Conservation (phyloP, 1,284 basidiomycete species). For the Leccinum variabile region DNA sequence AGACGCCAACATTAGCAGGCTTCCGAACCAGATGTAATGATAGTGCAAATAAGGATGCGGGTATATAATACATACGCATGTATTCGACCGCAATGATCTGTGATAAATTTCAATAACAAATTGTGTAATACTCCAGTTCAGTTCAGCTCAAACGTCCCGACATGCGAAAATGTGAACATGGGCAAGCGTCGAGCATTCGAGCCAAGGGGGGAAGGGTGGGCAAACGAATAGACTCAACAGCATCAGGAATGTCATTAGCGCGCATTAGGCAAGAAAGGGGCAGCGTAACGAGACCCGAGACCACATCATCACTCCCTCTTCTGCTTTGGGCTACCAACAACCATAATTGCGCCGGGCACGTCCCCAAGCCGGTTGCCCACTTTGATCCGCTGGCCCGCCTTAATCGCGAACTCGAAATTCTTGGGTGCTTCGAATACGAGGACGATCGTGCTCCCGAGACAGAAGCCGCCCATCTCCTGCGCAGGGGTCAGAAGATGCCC, state of each 20-base stretch:
- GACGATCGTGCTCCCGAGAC: constrained; percentile 93
- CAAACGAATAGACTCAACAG: neutral
- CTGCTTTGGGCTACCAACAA: constrained; percentile 25
- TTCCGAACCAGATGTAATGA: neutral
- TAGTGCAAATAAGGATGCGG: constrained; percentile 5
- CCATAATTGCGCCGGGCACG: constrained; percentile 30
- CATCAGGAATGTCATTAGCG: neutral
- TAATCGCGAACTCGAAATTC: constrained; percentile 79
- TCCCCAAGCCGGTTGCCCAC: constrained; percentile 82
- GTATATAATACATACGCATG: constrained; percentile 21
- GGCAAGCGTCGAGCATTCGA: neutral
- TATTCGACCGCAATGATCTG: constrained; percentile 9
- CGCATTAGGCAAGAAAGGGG: neutral
- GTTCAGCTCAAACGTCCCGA: neutral
- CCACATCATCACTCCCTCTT: constrained; percentile 23
- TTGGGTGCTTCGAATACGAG: constrained; percentile 95
- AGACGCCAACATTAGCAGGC: neutral
- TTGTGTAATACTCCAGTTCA: neutral
- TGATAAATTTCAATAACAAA: constrained; percentile 2
- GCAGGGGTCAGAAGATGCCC: constrained; percentile 88
- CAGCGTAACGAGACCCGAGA: neutral
- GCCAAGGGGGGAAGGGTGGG: too few relatives aligned
- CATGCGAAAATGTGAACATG: neutral
- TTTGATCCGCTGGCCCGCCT: constrained; percentile 83
- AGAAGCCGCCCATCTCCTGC: constrained; percentile 98